These are phyloP conservation scores for Populus tremula DNA, from an alignment of 345 rosid species.

Conservation along the genomic window DNA sequence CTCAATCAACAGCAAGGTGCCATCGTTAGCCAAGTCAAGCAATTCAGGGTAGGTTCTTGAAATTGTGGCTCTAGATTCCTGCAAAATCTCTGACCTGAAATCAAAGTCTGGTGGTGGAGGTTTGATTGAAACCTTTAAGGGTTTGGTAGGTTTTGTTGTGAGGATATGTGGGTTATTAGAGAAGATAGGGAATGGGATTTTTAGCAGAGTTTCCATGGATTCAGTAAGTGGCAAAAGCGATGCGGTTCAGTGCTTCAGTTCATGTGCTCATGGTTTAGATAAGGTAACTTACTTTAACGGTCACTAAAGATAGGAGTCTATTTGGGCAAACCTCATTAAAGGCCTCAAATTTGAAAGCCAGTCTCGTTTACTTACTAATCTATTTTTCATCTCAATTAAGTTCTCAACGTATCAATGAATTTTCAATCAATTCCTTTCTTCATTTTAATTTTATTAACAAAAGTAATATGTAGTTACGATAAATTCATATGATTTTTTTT, in stretches of 20 bases:
- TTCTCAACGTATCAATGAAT: no score
- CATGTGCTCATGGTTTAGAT: conserved; percentile 1
- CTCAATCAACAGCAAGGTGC: conserved; percentile 53
- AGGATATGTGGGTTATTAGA: conserved; percentile 23
- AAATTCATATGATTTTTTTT: no score
- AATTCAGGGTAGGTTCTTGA: conserved; percentile 48
- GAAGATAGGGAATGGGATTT: conserved; percentile 44
- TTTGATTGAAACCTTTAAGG: conserved; percentile 49
- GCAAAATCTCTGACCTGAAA: conserved; percentile 51
- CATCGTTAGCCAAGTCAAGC: conserved; percentile 61
- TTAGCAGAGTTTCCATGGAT: conserved; percentile 52
- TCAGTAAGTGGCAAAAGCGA: no score
- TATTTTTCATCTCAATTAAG: no score
- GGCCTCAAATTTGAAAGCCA: no score
- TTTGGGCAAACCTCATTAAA: neutral
- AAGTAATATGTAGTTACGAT: no score
- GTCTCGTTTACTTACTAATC: no score
- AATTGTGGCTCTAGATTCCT: conserved; percentile 53
- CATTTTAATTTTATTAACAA: no score
- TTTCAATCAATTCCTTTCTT: no score
- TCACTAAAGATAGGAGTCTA: neutral
- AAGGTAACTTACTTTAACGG: conserved; percentile 23
- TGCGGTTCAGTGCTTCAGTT: neutral
- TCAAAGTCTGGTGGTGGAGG: conserved; percentile 76
- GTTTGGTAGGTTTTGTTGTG: conserved; percentile 25